phyloP scores from a whole-genome alignment of 345 rosid species.

The Kandelia obovata region DNA sequence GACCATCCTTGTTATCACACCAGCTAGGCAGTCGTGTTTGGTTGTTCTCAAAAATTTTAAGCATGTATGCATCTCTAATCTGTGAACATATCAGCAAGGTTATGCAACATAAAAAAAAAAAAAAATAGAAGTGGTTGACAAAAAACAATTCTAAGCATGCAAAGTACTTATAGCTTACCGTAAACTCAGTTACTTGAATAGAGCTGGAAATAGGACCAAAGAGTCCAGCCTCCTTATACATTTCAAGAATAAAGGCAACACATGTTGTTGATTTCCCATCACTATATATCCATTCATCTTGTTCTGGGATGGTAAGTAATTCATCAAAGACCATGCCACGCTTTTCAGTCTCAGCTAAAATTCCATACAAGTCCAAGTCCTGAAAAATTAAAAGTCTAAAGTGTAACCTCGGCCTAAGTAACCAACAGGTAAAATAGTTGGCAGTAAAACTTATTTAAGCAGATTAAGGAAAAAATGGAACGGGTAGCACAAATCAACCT shows the following conservation, averaged over 20 bases:
- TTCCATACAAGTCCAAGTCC: conserved; percentile 76
- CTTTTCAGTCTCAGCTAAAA: conserved; percentile 71
- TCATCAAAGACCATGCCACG: conserved; percentile 82
- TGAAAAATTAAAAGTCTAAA: conserved; percentile 20
- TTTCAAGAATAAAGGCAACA: conserved; percentile 84
- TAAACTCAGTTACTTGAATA: conserved; percentile 94
- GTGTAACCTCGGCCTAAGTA: not conserved
- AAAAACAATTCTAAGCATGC: not conserved
- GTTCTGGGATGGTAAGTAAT: conserved; percentile 80
- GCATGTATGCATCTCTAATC: conserved; percentile 92
- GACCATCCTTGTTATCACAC: conserved; percentile 58
- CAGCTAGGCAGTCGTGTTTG: conserved; percentile 72
- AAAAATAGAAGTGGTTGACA: not conserved
- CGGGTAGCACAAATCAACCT: too few relatives aligned
- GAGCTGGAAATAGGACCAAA: conserved; percentile 61
- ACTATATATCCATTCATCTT: conserved; percentile 94
- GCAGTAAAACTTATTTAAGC: too few relatives aligned
- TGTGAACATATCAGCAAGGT: conserved; percentile 16
- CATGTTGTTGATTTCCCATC: conserved; percentile 96
- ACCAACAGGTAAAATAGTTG: not conserved
- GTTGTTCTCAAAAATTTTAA: conserved; percentile 66
- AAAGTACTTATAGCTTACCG: conserved; percentile 43
- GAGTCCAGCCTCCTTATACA: conserved; percentile 93
- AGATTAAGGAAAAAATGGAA: too few relatives aligned
- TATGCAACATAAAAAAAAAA: not conserved